Evolutionary conservation across 345 rosid genomes (phyloP), one percentile per base, ranked within the genome.

Genomic region (Hevea brasiliensis): DNA sequence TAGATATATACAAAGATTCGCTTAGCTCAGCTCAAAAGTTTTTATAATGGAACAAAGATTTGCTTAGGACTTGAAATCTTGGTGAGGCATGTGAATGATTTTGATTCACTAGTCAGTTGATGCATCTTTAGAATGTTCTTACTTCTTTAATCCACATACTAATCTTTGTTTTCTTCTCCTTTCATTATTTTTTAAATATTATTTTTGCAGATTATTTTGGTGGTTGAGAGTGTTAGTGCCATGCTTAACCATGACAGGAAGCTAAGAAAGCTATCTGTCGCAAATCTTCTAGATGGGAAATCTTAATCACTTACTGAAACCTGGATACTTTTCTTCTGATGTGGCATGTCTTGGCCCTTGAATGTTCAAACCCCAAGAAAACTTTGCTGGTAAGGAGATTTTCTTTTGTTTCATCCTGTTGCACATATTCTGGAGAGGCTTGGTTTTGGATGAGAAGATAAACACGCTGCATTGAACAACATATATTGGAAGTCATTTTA

Each of bases 181-280:
- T 50, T 21, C n/a, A 5, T 35, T n/a, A 32, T 35, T 48, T 26
- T 67, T 29, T 9, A 13, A 8, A 37, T 42, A 17, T 44, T 44
- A 53, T 9, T 14, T 37, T 44, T 75, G 83, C 92, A 90, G 98
- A 88, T 90, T 24, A 69, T 90, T 61, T 84, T 92, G 79, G 88
- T 90, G 64, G 92, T 89, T 29, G 97, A 94, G 86, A 86, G 96
- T 55, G 88, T 87, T 58, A 81, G 97, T 35, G 85, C 97, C 17
- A 79, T 95, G 87, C 91, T 92, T 83, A 89, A 89, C 76, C 90
- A 86, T 48, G 97, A 95, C 82, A 84, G 97, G 79, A 85, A 71
- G 73, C 82, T 92, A 68, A 74, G 73, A 63, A 86, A 81, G 73
- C 79, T 70, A 74, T 61, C 72, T 47, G 57, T 27, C 15, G 50